phyloP scores from a whole-genome alignment of 495 filamentous ascomycete species.

The Barbatosphaeria neglecta region DNA sequence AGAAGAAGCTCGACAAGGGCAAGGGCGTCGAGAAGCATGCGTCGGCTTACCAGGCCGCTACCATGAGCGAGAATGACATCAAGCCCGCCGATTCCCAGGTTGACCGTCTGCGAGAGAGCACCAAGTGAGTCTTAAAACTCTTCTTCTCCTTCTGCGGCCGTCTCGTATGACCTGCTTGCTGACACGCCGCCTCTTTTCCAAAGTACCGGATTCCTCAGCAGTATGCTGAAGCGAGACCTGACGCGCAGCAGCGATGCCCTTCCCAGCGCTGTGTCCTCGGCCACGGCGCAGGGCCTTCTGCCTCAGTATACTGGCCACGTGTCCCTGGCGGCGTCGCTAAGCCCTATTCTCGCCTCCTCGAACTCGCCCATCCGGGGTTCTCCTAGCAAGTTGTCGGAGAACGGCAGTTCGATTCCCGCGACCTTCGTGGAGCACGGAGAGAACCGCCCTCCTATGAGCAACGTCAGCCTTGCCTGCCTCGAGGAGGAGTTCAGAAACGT shows the following conservation, averaged over 20 bases:
- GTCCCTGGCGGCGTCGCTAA: constrained; percentile 23
- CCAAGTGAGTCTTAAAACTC: too few relatives aligned
- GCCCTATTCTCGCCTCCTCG: constrained; percentile 22
- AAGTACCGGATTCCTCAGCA: constrained; percentile 26
- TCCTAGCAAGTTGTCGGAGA: constrained; percentile 13
- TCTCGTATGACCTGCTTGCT: too few relatives aligned
- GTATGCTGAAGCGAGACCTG: constrained; percentile 30
- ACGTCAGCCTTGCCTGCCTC: constrained; percentile 8
- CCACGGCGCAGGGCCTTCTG: constrained; percentile 33
- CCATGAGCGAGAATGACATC: constrained; percentile 11
- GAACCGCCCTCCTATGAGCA: constrained; percentile 23
- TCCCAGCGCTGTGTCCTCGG: constrained; percentile 30
- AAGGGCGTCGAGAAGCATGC: not conserved
- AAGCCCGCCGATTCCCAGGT: constrained; percentile 12
- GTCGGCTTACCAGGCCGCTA: not conserved
- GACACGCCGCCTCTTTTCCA: not conserved
- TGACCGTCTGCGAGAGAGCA: constrained; percentile 7
- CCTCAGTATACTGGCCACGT: constrained; percentile 34
- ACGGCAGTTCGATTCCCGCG: constrained; percentile 10
- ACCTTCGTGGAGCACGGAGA: constrained; percentile 21
- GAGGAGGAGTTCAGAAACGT: constrained; percentile 18
- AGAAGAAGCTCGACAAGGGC: not conserved
- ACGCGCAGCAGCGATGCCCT: constrained; percentile 19
- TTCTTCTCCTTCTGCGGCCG: too few relatives aligned
- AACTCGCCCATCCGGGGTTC: constrained; percentile 10